Conservation (phyloP, 768 basidiomycete genomes). For the Leucogyrophana mollusca region DNA sequence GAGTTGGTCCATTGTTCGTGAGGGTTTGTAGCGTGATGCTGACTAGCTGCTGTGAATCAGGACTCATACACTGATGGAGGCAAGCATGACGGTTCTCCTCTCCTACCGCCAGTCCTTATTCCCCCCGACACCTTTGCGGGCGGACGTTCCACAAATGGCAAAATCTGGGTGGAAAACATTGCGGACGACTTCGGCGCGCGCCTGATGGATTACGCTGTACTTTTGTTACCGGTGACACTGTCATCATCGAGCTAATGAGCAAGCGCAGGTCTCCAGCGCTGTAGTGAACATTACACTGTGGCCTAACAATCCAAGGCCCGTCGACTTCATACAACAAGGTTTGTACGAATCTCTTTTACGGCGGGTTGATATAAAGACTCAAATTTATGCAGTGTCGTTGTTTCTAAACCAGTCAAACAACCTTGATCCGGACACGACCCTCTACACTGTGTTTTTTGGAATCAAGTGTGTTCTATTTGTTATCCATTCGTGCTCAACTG, state of each 20-base stretch:
- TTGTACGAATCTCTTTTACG: constrained; percentile 8
- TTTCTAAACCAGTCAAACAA: constrained; percentile 45
- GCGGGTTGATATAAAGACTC: background rate
- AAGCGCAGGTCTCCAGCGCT: constrained; percentile 35
- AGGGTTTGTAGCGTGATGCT: no score
- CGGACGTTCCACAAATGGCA: constrained; percentile 42
- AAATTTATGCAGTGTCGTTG: constrained; percentile 30
- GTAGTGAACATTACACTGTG: constrained; percentile 47
- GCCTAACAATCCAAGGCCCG: constrained; percentile 47
- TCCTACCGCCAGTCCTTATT: constrained; percentile 31
- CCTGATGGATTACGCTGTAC: constrained; percentile 39
- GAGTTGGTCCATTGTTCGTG: constrained; percentile 23
- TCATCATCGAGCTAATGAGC: background rate
- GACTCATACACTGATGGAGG: constrained; percentile 45
- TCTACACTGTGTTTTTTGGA: constrained; percentile 54
- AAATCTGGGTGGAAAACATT: constrained; percentile 40
- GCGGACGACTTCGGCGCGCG: constrained; percentile 33
- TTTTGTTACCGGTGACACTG: background rate
- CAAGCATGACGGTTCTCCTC: constrained; percentile 35
- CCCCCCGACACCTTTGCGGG: constrained; percentile 41
- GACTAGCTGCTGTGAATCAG: constrained; percentile 15
- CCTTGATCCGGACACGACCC: constrained; percentile 44
- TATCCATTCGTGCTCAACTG: background rate
- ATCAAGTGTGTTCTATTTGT: constrained; percentile 44
- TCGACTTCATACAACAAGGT: constrained; percentile 52